Percentiles rank a stretch among this genome's conserved stretches.
These are phyloP conservation scores for Dothidotthia symphoricarpi DNA, from an alignment of 2,329 filamentous ascomycete genomes.

Conservation along the genomic window DNA sequence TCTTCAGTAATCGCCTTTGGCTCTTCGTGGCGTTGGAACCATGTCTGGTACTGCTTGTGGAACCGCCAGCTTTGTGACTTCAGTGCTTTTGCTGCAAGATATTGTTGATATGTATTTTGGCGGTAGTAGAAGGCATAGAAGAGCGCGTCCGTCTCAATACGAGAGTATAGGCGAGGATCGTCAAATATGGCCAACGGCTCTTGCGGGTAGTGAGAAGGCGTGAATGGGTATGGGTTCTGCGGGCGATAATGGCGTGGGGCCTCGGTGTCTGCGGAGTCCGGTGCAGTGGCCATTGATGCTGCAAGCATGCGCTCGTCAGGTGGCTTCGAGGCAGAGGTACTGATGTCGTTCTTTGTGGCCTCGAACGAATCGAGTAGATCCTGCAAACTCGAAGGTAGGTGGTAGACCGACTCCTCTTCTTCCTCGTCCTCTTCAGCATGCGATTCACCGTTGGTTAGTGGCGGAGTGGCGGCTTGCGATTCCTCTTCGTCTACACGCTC, in stretches of 20 bases:
- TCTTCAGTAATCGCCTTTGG: conserved; percentile 98
- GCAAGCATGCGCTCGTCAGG: conserved; percentile 72
- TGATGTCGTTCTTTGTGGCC: conserved; percentile 68
- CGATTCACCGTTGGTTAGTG: conserved; percentile 54
- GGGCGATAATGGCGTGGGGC: conserved; percentile 81
- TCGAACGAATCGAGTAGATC: conserved; percentile 92
- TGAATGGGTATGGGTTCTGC: conserved; percentile 70
- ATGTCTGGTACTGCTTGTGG: conserved; percentile 97
- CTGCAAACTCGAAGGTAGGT: conserved; percentile 82
- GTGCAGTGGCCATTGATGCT: conserved; percentile 69
- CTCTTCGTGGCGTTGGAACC: conserved; percentile 98
- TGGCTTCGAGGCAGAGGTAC: conserved; percentile 58
- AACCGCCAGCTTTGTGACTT: conserved; percentile 99
- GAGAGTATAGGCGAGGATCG: conserved; percentile 79
- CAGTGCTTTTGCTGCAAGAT: conserved; percentile 89
- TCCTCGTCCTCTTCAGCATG: conserved; percentile 53
- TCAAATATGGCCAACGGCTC: conserved; percentile 91
- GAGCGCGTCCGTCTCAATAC: conserved; percentile 91
- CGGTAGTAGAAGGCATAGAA: conserved; percentile 99
- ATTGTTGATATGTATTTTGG: conserved; percentile 93
- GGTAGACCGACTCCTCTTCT: conserved; percentile 81
- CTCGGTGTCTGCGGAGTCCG: conserved; percentile 76
- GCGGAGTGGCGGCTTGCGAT: conserved; percentile 37
- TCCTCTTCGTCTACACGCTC: conserved; percentile 35
- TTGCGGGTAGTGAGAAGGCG: conserved; percentile 82